Base-by-base conservation (phyloP, 306 rosid species). In the Myrica gale region DNA sequence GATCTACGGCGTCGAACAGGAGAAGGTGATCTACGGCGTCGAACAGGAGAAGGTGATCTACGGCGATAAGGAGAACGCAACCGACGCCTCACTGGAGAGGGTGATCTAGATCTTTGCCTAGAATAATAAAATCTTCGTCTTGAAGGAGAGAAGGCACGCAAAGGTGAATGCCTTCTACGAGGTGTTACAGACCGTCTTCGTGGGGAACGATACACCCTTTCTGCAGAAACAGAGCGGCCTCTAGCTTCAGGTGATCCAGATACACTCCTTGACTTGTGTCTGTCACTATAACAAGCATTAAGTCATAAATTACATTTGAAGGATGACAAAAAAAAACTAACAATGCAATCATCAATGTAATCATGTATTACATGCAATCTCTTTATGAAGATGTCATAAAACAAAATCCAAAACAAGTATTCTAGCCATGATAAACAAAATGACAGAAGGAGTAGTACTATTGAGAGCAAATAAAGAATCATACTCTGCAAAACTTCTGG, bases 401-500 rank as follows among this genome's bases (percentile, higher is more conserved):
- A 48, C 12, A 69, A 62, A 58, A 69, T 50, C 10, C 43, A 32
- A 68, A 9, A 9, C 57, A 32, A 71, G 17, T n/a, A 72, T 19
- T 72, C 44, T 71, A 79, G 51, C 45, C 52, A 69, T 65, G 43
- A 62, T 65, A 77, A 69, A 71, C 48, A 20, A 16, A 79, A 47
- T 6, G 43, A 74, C 2, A 2, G 1, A 48, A 12, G 50, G 55
- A 62, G 12, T 55, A 42, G 13, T 0, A 45, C 16, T 63, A 39
- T 45, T 19, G 9, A 37, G 19, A 46, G 58, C 45, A 71, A 72
- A 73, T 69, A 61, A 61, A 44, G 51, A 85, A 75, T 52, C 85
- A 71, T 88, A 85, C 91, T 83, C 77, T 5, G 87, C 87, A 88
- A 79, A 79, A 81, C 91, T 90, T 83, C 82, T 80, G 57, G 87